These are phyloP conservation scores for Candida suzukii DNA, from an alignment of 805 yeast genomes.

Conservation along the genomic window DNA sequence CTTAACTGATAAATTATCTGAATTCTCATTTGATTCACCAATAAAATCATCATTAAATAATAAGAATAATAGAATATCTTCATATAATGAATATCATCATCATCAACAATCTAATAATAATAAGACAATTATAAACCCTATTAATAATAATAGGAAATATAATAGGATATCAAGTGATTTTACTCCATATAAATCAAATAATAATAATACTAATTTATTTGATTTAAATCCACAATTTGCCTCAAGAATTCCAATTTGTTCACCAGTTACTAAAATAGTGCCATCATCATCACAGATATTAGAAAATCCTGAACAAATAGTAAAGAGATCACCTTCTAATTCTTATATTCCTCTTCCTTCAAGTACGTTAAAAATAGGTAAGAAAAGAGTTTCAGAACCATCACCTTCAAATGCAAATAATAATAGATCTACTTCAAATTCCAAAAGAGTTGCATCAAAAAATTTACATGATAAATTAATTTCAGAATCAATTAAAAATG, in stretches of 20 bases:
- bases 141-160: background rate
- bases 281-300: no score
- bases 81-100: background rate
- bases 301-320: slow-evolving; percentile 1
- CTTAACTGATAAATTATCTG: background rate
- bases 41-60: background rate
- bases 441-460: background rate
- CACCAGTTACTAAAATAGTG: slow-evolving; percentile 5
- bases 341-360: slow-evolving; percentile 13
- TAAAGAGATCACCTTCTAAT: slow-evolving; percentile 1
- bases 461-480: slow-evolving; percentile 5
- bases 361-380: background rate
- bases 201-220: slow-evolving; percentile 9
- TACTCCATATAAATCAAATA: slow-evolving; percentile 3
- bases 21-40: background rate
- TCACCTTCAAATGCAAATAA: background rate
- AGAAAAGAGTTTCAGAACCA: background rate
- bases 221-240: slow-evolving; percentile 12
- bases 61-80: background rate
- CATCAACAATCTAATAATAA: no score
- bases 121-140: no score
- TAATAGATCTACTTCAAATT: background rate
- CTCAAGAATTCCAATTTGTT: slow-evolving; percentile 17
- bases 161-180: background rate
- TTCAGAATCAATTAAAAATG: background rate